phyloP scores from a whole-genome alignment of 768 basidiomycete genomes.

The Hysterangium stoloniferum region DNA sequence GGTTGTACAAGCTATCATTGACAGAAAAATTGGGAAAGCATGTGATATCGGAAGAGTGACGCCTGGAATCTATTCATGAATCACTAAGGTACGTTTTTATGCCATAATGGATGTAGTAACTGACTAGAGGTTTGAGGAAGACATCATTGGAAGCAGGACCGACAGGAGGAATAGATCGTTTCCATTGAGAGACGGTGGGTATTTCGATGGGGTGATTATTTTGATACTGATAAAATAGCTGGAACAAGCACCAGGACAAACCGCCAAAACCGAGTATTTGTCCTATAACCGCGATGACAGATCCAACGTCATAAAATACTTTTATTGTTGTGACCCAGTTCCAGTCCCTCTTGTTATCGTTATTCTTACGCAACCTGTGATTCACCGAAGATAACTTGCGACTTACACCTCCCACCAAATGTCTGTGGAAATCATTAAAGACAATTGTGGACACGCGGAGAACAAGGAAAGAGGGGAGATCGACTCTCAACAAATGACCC shows the following conservation, averaged over 20 bases:
- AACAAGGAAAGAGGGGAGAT: neutral
- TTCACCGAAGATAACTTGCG: neutral
- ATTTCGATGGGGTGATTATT: neutral
- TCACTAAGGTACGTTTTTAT: neutral
- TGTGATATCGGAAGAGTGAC: conserved; percentile 71
- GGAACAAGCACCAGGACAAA: neutral
- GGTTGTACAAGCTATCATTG: conserved; percentile 58
- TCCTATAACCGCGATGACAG: neutral
- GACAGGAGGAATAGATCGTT: neutral
- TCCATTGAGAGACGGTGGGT: neutral
- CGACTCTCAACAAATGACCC: neutral
- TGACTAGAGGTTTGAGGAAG: neutral
- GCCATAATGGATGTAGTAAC: neutral
- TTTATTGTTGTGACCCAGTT: neutral
- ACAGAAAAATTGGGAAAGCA: conserved; percentile 53
- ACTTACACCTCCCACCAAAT: neutral
- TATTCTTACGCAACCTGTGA: neutral
- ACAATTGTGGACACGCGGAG: neutral
- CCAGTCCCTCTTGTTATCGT: neutral
- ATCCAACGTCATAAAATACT: neutral
- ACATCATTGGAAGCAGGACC: neutral
- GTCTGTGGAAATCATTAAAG: neutral
- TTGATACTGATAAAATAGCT: neutral
- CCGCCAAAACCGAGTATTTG: conserved; percentile 4
- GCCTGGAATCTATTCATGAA: conserved; percentile 67